These are phyloP conservation scores for Diaporthe nobilis DNA, from an alignment of 2,329 filamentous ascomycete genomes.

Conservation along the genomic window DNA sequence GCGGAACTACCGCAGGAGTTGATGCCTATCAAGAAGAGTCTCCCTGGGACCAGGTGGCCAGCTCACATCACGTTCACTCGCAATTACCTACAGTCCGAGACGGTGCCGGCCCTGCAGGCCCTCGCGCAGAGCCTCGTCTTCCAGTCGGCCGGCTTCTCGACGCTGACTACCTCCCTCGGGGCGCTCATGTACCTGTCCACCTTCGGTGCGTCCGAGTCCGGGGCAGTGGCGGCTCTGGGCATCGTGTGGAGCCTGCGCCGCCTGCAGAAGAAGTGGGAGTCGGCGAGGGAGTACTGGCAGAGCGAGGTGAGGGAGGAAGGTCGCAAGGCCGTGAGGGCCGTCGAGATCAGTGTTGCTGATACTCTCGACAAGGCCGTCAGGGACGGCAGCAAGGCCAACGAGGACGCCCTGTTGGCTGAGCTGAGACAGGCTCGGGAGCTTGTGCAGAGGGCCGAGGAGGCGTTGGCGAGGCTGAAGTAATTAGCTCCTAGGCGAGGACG, in stretches of 20 bases:
- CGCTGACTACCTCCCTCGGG: constrained; percentile 69
- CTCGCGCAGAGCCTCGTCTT: constrained; percentile 82
- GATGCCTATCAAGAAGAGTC: background rate
- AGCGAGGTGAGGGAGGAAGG: constrained; percentile 77
- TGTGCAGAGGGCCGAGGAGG: constrained; percentile 64
- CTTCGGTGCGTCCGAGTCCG: constrained; percentile 71
- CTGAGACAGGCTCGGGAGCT: constrained; percentile 59
- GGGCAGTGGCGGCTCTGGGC: constrained; percentile 73
- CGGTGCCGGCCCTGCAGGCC: constrained; percentile 79
- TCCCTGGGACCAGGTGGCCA: constrained; percentile 73
- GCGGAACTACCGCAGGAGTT: constrained; percentile 31
- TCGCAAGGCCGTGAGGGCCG: constrained; percentile 71
- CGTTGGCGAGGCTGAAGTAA: constrained; percentile 63
- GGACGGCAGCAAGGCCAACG: constrained; percentile 43
- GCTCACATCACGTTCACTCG: constrained; percentile 80
- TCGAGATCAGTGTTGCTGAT: constrained; percentile 66
- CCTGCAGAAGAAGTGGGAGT: constrained; percentile 75
- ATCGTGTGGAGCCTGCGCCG: constrained; percentile 70
- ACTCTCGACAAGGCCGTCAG: constrained; percentile 56
- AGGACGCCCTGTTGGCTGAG: constrained; percentile 50
- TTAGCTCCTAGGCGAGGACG: background rate
- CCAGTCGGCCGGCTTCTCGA: constrained; percentile 81
- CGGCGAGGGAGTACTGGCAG: constrained; percentile 73
- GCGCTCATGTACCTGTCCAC: constrained; percentile 70
- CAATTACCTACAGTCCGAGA: constrained; percentile 74